Conservation (phyloP, 1,284 basidiomycete species). For the Cryptococcus jaspeensis region DNA sequence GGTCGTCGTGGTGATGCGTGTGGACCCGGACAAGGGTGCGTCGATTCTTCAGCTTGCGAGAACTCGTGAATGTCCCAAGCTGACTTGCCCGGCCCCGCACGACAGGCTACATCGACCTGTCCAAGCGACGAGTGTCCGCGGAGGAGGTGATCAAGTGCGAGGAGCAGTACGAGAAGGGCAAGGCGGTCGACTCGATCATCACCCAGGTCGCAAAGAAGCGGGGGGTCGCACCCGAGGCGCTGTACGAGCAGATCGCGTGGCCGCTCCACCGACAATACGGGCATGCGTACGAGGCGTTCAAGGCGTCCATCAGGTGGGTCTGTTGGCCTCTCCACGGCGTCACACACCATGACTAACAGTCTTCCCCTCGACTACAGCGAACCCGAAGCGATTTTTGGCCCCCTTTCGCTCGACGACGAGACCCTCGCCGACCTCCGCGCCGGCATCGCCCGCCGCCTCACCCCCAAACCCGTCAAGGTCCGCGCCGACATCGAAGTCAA, state of each 20-base stretch:
- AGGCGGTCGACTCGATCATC: constrained; percentile 89
- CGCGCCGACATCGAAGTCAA: constrained; percentile 97
- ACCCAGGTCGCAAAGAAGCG: constrained; percentile 89
- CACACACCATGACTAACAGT: constrained; percentile 7
- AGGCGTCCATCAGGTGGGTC: constrained; percentile 84
- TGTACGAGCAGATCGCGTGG: constrained; percentile 93
- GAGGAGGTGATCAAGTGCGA: constrained; percentile 99
- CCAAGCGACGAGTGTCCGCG: constrained; percentile 97
- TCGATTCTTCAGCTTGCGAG: constrained; percentile 4
- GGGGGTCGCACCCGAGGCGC: constrained; percentile 55
- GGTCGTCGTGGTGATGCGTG: constrained; percentile 95
- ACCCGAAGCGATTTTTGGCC: constrained; percentile 77
- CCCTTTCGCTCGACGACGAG: constrained; percentile 61
- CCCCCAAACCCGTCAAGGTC: constrained; percentile 97
- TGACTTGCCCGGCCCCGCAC: not conserved
- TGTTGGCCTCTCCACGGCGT: not conserved
- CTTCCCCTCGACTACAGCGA: constrained; percentile 60
- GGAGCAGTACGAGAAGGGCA: constrained; percentile 97
- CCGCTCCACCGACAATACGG: constrained; percentile 89
- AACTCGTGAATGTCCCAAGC: not conserved
- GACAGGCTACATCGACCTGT: constrained; percentile 95
- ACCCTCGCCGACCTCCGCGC: constrained; percentile 69
- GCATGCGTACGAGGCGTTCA: constrained; percentile 97
- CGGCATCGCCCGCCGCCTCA: constrained; percentile 91
- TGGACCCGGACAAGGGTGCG: constrained; percentile 98